phyloP scores from a whole-genome alignment of 1,139 yeast species.

The Yamadazyma membranifaciens region DNA sequence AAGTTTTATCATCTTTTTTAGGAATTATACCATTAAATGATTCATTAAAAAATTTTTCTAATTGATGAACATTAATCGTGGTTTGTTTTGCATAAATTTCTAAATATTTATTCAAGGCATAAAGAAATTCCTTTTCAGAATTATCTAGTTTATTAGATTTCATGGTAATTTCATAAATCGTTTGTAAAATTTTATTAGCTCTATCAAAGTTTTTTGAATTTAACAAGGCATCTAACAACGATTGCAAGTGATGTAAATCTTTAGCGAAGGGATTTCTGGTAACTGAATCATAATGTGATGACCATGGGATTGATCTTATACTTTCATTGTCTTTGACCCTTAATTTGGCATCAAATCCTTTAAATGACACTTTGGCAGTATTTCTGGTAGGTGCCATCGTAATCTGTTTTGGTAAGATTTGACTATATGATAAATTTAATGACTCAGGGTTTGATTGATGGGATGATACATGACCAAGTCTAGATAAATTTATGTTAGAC shows the following conservation, averaged over 20 bases:
- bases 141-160: conserved; percentile 17
- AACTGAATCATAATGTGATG: conserved; percentile 43
- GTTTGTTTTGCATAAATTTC: conserved; percentile 34
- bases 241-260: conserved; percentile 67
- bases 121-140: conserved; percentile 31
- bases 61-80: conserved; percentile 22
- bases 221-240: conserved; percentile 77
- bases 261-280: conserved; percentile 49
- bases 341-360: conserved; percentile 3
- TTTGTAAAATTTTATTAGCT: conserved; percentile 65
- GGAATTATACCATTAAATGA: conserved; percentile 16
- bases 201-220: conserved; percentile 66
- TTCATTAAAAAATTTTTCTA: conserved; percentile 32
- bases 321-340: conserved; percentile 10
- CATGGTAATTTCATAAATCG: conserved; percentile 43
- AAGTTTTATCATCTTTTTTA: conserved; percentile 44
- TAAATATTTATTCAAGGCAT: conserved; percentile 37
- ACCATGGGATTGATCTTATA: conserved; percentile 26
- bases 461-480: neutral
- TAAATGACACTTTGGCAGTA: conserved; percentile 1
- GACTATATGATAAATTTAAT: conserved; percentile 4
- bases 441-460: conserved; percentile 1
- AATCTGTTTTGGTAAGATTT: conserved; percentile 3
- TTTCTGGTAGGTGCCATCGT: neutral
- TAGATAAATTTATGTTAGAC: too few relatives aligned